A percentile compares a stretch with the other conserved stretches of the same genome.
phyloP scores from a whole-genome alignment of 2,329 filamentous ascomycete genomes.

The Aspergillus niger region DNA sequence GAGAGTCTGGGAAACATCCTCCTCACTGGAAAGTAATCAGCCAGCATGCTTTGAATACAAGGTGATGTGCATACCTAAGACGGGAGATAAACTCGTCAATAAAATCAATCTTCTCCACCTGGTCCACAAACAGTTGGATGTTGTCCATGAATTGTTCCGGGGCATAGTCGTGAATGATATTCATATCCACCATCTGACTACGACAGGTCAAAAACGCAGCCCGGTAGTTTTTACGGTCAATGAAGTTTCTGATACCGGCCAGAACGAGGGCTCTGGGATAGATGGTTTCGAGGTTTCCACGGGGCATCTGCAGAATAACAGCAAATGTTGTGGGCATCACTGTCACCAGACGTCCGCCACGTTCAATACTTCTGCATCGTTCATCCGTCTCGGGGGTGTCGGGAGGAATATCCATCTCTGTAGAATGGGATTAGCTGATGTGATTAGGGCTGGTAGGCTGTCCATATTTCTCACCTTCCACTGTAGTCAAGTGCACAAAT shows the following conservation, averaged over 20 bases:
- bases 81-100: constrained; percentile 92
- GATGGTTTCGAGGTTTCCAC: constrained; percentile 93
- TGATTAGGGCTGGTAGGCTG: constrained; percentile 24
- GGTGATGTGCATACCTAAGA: constrained; percentile 60
- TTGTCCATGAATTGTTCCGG: constrained; percentile 80
- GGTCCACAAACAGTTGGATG: constrained; percentile 75
- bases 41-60: not conserved
- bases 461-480: constrained; percentile 55
- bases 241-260: constrained; percentile 79
- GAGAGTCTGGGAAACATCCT: constrained; percentile 91
- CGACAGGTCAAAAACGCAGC: constrained; percentile 85
- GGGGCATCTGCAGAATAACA: constrained; percentile 88
- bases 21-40: constrained; percentile 56
- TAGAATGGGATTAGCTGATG: constrained; percentile 24
- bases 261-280: constrained; percentile 91
- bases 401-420: constrained; percentile 76
- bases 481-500: constrained; percentile 76
- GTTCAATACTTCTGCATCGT: constrained; percentile 85
- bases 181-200: constrained; percentile 95
- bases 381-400: constrained; percentile 93
- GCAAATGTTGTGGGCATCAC: constrained; percentile 86
- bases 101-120: constrained; percentile 77
- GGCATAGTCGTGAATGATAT: constrained; percentile 92
- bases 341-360: constrained; percentile 82
- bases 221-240: constrained; percentile 78